Base-by-base conservation (phyloP, 768 basidiomycete genomes). In the Tephrocybe sp. region DNA sequence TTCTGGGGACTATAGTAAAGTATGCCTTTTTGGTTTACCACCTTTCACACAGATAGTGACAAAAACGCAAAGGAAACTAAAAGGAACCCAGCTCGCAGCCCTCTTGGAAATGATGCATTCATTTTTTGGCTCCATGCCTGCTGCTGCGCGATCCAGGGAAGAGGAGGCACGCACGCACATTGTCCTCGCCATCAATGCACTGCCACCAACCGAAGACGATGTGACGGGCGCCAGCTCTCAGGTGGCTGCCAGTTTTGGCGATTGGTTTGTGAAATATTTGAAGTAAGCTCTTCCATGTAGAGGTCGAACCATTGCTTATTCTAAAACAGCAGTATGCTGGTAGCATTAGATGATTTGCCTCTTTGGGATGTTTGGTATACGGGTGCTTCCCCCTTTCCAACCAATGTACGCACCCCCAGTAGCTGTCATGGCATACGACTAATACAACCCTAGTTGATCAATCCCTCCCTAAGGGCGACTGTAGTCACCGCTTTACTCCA, bases 311-410 rank as follows among this genome's bases (percentile, higher is more conserved):
- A 1, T 25, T 41, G 13, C 13, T 48, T 43, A 45, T 30, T 3
- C 25, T 23, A 19, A 4, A 52, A 13, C 54, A 86, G 83, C 43
- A 62, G 63, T 6, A 64, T 70, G 12, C 53, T 80, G 9, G 53
- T 67, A 12, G 70, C 76, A 3, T 68, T 82, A 0, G 84, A 86
- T 47, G 73, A 76, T 4, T 51, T 64, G 2, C 63, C 67, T 12
- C 64, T 91, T 23, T 89, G 84, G 80, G 82, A 85, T 47, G 64
- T 88, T 8, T 91, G 86, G 86, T 88, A 83, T 49, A 88, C 83
- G 0, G 84, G 86, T 4, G 60, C 66, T 5, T 72, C 78, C 2
- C 77, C 82, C 1, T 86, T 87, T 53, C 83, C 87, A 2, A 74
- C 77, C 10, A 85, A 90, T 69, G 87, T 88, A 54, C 39, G 70